A percentile compares a stretch with the other conserved stretches of the same genome.
Conservation (phyloP, 2,329 filamentous ascomycete genomes). For the Tolypocladium album region DNA sequence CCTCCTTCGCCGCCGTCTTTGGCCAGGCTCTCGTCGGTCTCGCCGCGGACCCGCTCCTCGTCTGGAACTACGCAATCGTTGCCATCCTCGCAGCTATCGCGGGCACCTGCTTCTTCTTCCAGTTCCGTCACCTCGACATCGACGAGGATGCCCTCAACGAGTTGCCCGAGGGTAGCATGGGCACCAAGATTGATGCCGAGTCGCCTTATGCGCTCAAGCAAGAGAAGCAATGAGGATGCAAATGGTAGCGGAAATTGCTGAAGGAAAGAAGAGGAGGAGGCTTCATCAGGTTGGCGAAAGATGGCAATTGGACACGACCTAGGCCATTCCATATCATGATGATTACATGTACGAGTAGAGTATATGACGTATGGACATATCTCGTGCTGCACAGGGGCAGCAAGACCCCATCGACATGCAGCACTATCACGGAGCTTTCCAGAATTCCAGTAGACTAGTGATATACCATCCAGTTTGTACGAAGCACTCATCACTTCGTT, state of each 20-base stretch:
- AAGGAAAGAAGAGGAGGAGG: background rate
- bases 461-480: background rate
- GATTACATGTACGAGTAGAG: background rate
- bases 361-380: background rate
- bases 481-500: background rate
- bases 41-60: constrained; percentile 51
- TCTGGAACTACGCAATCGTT: constrained; percentile 63
- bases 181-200: constrained; percentile 12
- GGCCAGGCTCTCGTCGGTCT: constrained; percentile 58
- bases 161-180: constrained; percentile 27
- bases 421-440: background rate
- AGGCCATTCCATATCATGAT: background rate
- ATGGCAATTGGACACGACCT: too few relatives aligned
- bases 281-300: background rate
- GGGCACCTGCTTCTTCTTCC: constrained; percentile 56
- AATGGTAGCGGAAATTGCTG: background rate
- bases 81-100: constrained; percentile 49
- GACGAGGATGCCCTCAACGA: constrained; percentile 61
- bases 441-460: background rate
- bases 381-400: background rate
- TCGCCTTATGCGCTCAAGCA: background rate
- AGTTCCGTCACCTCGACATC: constrained; percentile 50
- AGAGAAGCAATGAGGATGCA: background rate
- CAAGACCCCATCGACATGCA: background rate
- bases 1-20: constrained; percentile 56